A percentile compares a stretch with the other conserved stretches of the same genome.
phyloP scores from a whole-genome alignment of 2,329 filamentous ascomycete genomes.

The Claviceps sorghi region DNA sequence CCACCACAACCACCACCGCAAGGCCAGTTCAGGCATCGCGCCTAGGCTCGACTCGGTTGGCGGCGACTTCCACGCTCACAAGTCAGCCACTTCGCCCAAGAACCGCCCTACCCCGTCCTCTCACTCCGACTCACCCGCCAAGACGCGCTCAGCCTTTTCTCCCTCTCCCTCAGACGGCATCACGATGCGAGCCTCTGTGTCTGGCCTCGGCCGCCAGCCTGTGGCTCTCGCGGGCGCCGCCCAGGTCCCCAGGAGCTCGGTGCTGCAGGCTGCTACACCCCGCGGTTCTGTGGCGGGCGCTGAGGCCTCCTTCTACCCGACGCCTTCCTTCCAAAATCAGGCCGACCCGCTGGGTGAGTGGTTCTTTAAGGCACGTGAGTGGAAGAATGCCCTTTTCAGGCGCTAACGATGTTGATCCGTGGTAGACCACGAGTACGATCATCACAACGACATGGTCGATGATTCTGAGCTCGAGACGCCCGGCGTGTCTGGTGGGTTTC shows the following conservation, averaged over 20 bases:
- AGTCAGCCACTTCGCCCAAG: conserved; percentile 50
- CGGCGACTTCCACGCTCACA: conserved; percentile 31
- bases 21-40: conserved; percentile 60
- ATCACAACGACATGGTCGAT: conserved; percentile 77
- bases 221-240: conserved; percentile 16
- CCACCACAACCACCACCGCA: conserved; percentile 53
- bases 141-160: conserved; percentile 30
- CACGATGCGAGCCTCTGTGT: conserved; percentile 27
- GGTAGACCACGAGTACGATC: conserved; percentile 93
- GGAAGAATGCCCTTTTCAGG: conserved; percentile 32
- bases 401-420: conserved; percentile 45
- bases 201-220: conserved; percentile 17
- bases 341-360: conserved; percentile 91
- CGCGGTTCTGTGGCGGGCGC: conserved; percentile 23
- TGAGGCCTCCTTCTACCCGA: conserved; percentile 55
- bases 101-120: conserved; percentile 72
- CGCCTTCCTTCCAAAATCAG: conserved; percentile 75
- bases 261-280: conserved; percentile 22
- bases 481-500: conserved; percentile 49
- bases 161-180: conserved; percentile 32
- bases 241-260: conserved; percentile 16
- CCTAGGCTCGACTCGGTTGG: conserved; percentile 52
- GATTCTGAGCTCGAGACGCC: conserved; percentile 60
- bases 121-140: conserved; percentile 46
- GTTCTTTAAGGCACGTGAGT: conserved; percentile 20